A percentile compares a stretch with the other conserved stretches of the same genome.
phyloP scores from a whole-genome alignment of 2,329 filamentous ascomycete species.

The Gaeumannomyces sp. region DNA sequence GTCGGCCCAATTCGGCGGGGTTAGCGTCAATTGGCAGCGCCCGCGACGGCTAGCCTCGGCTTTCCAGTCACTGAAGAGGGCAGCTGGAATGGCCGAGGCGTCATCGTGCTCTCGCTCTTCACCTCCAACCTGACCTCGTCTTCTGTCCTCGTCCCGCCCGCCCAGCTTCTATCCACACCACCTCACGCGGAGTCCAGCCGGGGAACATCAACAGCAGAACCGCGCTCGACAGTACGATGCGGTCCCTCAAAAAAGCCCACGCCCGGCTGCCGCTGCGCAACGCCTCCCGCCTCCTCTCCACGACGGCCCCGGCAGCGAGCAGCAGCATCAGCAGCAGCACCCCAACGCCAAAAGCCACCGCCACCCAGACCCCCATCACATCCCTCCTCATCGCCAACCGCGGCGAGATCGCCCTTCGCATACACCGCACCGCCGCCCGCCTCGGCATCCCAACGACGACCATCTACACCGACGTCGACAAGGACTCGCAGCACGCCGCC shows the following conservation, averaged over 20 bases:
- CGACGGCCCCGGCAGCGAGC: constrained; percentile 1
- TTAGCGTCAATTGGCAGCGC: constrained; percentile 1
- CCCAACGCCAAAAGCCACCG: constrained; percentile 20
- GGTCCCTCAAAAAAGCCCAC: constrained; percentile 47
- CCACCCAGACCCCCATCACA: constrained; percentile 47
- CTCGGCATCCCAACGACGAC: constrained; percentile 92
- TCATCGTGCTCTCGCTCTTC: background rate
- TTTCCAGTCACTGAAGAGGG: background rate
- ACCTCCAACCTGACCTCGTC: background rate
- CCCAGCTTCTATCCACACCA: background rate
- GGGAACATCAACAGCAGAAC: background rate
- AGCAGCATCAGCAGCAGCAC: background rate
- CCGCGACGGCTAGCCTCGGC: constrained; percentile 15
- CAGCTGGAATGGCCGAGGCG: background rate
- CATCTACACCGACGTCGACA: constrained; percentile 90
- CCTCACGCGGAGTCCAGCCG: no score
- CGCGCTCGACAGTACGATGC: constrained; percentile 33
- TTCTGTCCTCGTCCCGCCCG: background rate
- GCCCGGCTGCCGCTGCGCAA: constrained; percentile 34
- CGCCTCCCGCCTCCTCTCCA: constrained; percentile 10
- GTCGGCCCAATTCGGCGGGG: constrained; percentile 8
- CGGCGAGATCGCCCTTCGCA: constrained; percentile 92
- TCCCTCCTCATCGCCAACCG: constrained; percentile 95
- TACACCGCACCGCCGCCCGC: constrained; percentile 78
- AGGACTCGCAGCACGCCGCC: constrained; percentile 78